phyloP scores from a whole-genome alignment of 257 asterid genomes.

The Mentha longifolia region DNA sequence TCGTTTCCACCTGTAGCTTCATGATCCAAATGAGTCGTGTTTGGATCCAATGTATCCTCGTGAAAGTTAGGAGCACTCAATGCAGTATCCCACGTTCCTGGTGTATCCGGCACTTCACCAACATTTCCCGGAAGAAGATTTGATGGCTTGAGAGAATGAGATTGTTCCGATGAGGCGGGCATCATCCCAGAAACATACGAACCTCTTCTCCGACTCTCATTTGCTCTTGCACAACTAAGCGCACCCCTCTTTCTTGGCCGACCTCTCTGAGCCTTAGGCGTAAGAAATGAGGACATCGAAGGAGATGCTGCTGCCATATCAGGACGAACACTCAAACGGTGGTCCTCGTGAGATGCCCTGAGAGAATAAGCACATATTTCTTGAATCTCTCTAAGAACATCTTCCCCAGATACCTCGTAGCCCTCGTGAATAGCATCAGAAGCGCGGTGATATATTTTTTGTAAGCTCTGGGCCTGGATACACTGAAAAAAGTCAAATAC shows the following conservation, averaged over 20 bases:
- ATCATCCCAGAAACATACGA: constrained; percentile 37
- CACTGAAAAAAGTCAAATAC: constrained; percentile 3
- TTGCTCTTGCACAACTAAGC: constrained; percentile 38
- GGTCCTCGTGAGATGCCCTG: constrained; percentile 68
- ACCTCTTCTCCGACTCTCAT: constrained; percentile 50
- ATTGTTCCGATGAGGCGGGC: constrained; percentile 41
- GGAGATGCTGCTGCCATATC: constrained; percentile 48
- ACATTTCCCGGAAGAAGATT: constrained; percentile 32
- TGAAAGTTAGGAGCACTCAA: constrained; percentile 43
- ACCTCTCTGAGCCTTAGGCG: constrained; percentile 65
- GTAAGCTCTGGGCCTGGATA: constrained; percentile 77
- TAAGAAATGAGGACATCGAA: constrained; percentile 39
- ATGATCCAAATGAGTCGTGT: constrained; percentile 44
- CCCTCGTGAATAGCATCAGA: constrained; percentile 67
- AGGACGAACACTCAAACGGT: constrained; percentile 53
- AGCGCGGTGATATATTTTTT: constrained; percentile 65
- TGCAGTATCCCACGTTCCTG: constrained; percentile 62
- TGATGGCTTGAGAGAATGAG: constrained; percentile 46
- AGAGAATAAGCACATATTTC: constrained; percentile 68
- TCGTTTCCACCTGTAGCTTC: constrained; percentile 45
- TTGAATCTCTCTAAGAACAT: constrained; percentile 67
- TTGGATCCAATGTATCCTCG: constrained; percentile 48
- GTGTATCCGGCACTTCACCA: constrained; percentile 48
- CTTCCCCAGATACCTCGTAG: constrained; percentile 50
- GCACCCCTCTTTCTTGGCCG: constrained; percentile 74